Evolutionary conservation across 371 early-diverging fungal genomes (phyloP), one percentile per base, ranked within the genome.

Genomic region (Actinomucor elegans): DNA sequence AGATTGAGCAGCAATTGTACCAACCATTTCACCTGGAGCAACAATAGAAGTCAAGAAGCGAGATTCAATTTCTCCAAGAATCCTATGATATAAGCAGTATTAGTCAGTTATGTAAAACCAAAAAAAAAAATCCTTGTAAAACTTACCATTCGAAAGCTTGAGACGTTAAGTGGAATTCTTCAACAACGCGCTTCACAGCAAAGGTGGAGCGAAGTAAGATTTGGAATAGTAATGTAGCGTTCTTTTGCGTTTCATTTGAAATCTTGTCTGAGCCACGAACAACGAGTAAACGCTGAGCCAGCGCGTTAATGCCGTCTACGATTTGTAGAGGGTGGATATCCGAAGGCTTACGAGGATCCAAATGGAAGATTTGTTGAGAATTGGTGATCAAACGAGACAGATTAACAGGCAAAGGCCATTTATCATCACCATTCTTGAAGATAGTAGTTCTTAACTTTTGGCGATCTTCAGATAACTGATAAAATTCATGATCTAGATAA

Each of bases 21-120:
- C 99, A 26, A 99, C 97, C 99, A 99, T 99, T 83, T 99, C 99
- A 44, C 97, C 97, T 5, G 99, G 93, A 47, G 93, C 87, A 31
- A 98, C 98, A 40, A 92, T 83, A 17, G 98, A 83, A 54, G 88
- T 89, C 61, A 89, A 83, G 77, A 98, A 97, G 12, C 97, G 85
- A 8, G 85, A 75, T 63, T 92, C 89, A 49, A 99, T 94, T 75
- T 97, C 94, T 28, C 95, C 94, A 41, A 99, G 66, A 31, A 99
- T 75, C 67, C 70, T 70, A 55, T n/a, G n/a, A n/a, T 26, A 51
- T 8, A 50, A n/a, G 41, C 24, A 33, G 5, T 32, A 31, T 12
- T 38, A 50, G 45, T 4, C 23, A 12, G 34, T 9, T 31, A 31
- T 31, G 11, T 31, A 7, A 31, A 31, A 31, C 11, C 11, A 7